phyloP scores from a whole-genome alignment of 2,329 filamentous ascomycete genomes.

The Alternaria angustiovoidea region DNA sequence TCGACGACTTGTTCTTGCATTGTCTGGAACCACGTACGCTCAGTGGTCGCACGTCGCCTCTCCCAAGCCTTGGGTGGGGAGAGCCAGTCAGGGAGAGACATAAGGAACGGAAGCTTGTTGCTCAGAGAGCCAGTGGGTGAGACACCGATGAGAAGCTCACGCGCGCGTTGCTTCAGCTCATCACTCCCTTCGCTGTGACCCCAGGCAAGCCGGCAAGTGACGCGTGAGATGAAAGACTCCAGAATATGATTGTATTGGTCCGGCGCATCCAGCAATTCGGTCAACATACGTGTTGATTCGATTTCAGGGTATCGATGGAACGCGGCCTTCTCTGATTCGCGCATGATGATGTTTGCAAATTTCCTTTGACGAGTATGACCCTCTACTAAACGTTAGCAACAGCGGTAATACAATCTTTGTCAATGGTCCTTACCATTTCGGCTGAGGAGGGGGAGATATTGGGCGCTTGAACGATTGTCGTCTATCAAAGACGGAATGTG shows the following conservation, averaged over 20 bases:
- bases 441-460: constrained; percentile 57
- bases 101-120: constrained; percentile 57
- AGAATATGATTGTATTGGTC: constrained; percentile 54
- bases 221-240: constrained; percentile 56
- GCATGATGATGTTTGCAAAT: constrained; percentile 58
- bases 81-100: constrained; percentile 55
- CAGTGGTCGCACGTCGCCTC: constrained; percentile 52
- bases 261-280: constrained; percentile 55
- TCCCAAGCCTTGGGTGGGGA: constrained; percentile 57
- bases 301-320: constrained; percentile 57
- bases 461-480: constrained; percentile 55
- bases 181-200: constrained; percentile 55
- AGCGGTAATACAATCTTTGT: neutral
- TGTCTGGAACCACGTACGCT: constrained; percentile 54
- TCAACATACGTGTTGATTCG: constrained; percentile 56
- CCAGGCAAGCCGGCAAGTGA: constrained; percentile 59
- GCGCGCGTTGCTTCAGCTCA: constrained; percentile 57
- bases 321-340: constrained; percentile 50
- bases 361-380: constrained; percentile 55
- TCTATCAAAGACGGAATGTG: constrained; percentile 55
- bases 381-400: constrained; percentile 38
- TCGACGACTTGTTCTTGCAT: constrained; percentile 54
- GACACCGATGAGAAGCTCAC: constrained; percentile 56
- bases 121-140: constrained; percentile 56
- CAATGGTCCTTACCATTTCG: constrained; percentile 49